Percentiles rank a stretch among this genome's conserved stretches.
Conservation (phyloP, 2,329 filamentous ascomycete species). For the Emmonsiellopsis sp. region DNA sequence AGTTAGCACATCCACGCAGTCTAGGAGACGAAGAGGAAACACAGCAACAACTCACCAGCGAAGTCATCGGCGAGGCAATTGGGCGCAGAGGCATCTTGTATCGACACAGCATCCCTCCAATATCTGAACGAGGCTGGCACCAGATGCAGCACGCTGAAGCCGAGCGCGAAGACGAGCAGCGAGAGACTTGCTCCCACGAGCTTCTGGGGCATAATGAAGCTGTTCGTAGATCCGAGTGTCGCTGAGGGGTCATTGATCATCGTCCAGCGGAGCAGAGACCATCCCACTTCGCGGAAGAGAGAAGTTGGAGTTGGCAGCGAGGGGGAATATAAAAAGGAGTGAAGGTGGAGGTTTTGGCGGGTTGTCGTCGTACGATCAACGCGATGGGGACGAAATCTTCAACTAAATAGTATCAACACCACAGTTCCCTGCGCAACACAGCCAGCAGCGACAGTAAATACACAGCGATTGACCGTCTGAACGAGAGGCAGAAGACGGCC, state of each 20-base stretch:
- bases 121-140: neutral
- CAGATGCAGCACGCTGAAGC: neutral
- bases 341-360: too few species aligned
- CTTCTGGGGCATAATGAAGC: neutral
- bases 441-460: too few species aligned
- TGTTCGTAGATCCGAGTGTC: neutral
- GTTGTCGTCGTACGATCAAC: too few species aligned
- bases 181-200: neutral
- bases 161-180: neutral
- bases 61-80: neutral
- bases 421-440: too few species aligned
- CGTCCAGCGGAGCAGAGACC: too few species aligned
- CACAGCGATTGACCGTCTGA: too few species aligned
- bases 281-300: neutral
- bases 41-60: neutral
- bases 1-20: neutral
- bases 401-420: too few species aligned
- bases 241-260: too few species aligned
- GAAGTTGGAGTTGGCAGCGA: neutral
- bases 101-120: neutral
- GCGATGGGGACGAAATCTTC: too few species aligned
- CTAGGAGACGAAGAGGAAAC: neutral
- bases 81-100: neutral
- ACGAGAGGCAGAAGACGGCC: too few species aligned
- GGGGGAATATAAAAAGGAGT: neutral